Base-by-base conservation (phyloP, 1,284 basidiomycete genomes). In the Pisolithus thermaeus region DNA sequence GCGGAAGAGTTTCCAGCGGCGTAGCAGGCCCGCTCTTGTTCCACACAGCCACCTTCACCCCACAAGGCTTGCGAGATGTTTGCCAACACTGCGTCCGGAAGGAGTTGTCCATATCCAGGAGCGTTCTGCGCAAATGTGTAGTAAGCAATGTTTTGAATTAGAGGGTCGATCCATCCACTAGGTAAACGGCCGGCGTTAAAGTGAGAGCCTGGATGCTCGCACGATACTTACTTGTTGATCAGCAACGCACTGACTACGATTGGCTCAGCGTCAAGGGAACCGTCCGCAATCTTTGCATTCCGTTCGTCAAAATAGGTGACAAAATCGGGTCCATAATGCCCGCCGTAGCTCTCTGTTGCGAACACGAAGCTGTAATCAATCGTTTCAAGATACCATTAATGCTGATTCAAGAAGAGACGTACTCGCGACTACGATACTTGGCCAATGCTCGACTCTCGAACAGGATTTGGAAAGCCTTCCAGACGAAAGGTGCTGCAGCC, bases 101-200 rank as follows among this genome's bases (percentile, higher is more conserved):
- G 77, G 3, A 85, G 73, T 55, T 74, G 81, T 6, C 83, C 82
- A 54, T 84, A 85, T 16, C 81, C 81, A 3, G 83, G 83, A 0
- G 83, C 82, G 41, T 81, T 61, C 0, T 73, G 76, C 0, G 80
- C 79, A 54, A 84, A 86, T 40, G 72, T 71, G 52, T 85, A 71
- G 53, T 80, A 84, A 5, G 83, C 77, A 56, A 80, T 60, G 57
- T 79, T 77, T 56, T 84, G 83, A 41, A 84, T 70, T 25, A 83
- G 68, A 1, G 83, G 81, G 56, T 86, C 83, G 51, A 73, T 81
- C 83, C 83, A 83, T 30, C 83, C 82, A 55, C 83, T 85, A 51
- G 52, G 1, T 45, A 39, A 39, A 27, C 7, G 42, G 18, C 47
- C 50, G 53, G 44, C 32, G n/a, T 32, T 20, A 18, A n/a, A 28